Evolutionary conservation across 306 rosid species (phyloP), one percentile per base, ranked within the genome.

Genomic region (Vigna radiata): DNA sequence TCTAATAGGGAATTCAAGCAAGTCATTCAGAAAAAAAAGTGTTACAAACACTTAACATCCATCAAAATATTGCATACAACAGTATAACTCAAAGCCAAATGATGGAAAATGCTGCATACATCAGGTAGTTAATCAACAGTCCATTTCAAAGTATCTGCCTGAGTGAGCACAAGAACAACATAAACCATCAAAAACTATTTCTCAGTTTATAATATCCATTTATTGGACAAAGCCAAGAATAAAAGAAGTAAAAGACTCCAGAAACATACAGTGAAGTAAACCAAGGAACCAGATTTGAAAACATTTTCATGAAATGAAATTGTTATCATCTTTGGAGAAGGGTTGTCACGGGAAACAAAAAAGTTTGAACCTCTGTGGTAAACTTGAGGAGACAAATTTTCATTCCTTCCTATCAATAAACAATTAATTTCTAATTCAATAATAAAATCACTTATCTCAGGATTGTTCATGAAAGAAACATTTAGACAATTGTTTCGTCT

Each of bases 241-340:
- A 64, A 43, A 71, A 68, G n/a, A 56, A 61, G 43, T 19, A 18
- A 52, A 77, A 25, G 58, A 21, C 3, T 29, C 50, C n/a, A 56
- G 55, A 65, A 88, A 85, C 97, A 84, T 84, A 90, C 97, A 36
- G 77, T 64, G 73, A 87, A 91, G 78, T 85, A 82, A 75, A 84
- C 89, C 53, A 52, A 77, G 52, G 93, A 89, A 52, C 84, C 87
- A 0, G 97, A 94, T 80, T 89, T 84, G 71, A 94, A 82, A 72
- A 94, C 90, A 58, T 77, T 76, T 87, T 92, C 97, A 70, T 92
- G 95, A 37, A 92, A 21, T 29, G 96, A 88, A 68, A 94, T 78
- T 82, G 83, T 81, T 63, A 90, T 76, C 98, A 94, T 94, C 80
- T 85, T 88, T 36, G 75, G 81, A 29, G 72, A 68, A 62, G 68